Evolutionary conservation across 108 stramenopile species (phyloP), one percentile per base, ranked within the genome.

Genomic region (Fistulifera pelliculosa): DNA sequence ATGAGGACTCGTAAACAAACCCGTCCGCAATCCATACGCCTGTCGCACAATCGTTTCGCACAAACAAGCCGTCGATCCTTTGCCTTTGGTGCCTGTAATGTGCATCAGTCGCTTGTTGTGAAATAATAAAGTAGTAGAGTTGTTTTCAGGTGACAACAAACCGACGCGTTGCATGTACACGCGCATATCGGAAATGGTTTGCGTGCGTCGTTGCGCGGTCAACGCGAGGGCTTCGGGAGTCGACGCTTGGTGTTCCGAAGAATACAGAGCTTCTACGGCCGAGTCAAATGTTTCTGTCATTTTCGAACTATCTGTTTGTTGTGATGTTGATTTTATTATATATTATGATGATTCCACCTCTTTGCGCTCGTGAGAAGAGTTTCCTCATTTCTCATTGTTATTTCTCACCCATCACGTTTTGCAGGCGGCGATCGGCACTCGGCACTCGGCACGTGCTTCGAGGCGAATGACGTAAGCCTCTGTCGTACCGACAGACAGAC

Each of bases 21-120:
- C 94, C 1, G 93, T 88, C 14, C 58, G 45, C 23, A 66, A 61
- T 14, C 81, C 81, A 51, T 81, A 61, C 2, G 40, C 42, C 21
- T 45, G 47, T 14, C 90, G 80, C 27, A 93, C 49, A 7, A 96
- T 58, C 0, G 65, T 53, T 67, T 96, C 93, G 35, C 75, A 75
- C 47, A 94, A 56, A 24, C 83, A 72, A 24, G 78, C 70, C 11
- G 94, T 95, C 19, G 92, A 94, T 16, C 96, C 96, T 61, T 97
- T 97, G 2, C 96, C 96, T 68, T 97, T 97, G 45, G 94, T 96
- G 3, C 96, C 96, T 1, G 96, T 84, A 4, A 97, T 67, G 64
- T 97, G 96, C 17, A 97, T 47, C 38, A 94, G 64, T 18, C 54
- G 41, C 24, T 15, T 53, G 31, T 51, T 65, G 14, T 39, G 35